A percentile compares a stretch with the other conserved stretches of the same genome.
Conservation (phyloP, 805 yeast species). For the Candida suzukii region DNA sequence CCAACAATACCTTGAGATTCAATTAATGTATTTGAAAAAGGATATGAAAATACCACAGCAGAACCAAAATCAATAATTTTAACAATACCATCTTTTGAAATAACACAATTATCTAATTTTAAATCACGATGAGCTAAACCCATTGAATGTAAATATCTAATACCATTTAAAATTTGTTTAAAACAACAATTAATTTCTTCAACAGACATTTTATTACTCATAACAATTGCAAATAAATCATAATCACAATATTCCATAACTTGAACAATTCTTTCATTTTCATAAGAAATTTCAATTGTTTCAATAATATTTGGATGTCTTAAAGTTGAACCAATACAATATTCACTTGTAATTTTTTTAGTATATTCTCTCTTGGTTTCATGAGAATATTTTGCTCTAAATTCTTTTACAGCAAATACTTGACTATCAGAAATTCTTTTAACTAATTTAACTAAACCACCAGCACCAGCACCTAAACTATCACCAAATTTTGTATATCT, state of each 20-base stretch:
- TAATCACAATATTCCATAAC: constrained; percentile 94
- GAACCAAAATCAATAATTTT: constrained; percentile 91
- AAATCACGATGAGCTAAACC: constrained; percentile 91
- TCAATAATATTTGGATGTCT: constrained; percentile 87
- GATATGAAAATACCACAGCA: constrained; percentile 86
- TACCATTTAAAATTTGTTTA: constrained; percentile 76
- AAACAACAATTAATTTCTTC: constrained; percentile 85
- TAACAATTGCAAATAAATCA: constrained; percentile 89
- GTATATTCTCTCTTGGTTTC: constrained; percentile 84
- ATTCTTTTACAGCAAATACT: constrained; percentile 89
- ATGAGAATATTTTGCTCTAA: constrained; percentile 64
- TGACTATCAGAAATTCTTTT: constrained; percentile 58
- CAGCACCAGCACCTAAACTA: constrained; percentile 90
- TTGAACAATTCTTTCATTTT: constrained; percentile 77
- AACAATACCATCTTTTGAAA: constrained; percentile 74
- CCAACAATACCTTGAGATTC: constrained; percentile 85
- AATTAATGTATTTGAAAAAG: constrained; percentile 63
- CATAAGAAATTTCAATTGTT: constrained; percentile 87
- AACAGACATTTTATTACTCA: constrained; percentile 81
- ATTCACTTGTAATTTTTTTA: constrained; percentile 88
- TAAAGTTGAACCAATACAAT: constrained; percentile 86
- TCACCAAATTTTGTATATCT: constrained; percentile 80
- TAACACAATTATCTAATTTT: constrained; percentile 88
- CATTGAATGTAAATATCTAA: constrained; percentile 71
- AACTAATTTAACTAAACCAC: constrained; percentile 79